Percentiles rank a stretch among this genome's conserved stretches.
These are phyloP conservation scores for Neofusicoccum parvum DNA, from an alignment of 2,329 filamentous ascomycete species.

Conservation along the genomic window DNA sequence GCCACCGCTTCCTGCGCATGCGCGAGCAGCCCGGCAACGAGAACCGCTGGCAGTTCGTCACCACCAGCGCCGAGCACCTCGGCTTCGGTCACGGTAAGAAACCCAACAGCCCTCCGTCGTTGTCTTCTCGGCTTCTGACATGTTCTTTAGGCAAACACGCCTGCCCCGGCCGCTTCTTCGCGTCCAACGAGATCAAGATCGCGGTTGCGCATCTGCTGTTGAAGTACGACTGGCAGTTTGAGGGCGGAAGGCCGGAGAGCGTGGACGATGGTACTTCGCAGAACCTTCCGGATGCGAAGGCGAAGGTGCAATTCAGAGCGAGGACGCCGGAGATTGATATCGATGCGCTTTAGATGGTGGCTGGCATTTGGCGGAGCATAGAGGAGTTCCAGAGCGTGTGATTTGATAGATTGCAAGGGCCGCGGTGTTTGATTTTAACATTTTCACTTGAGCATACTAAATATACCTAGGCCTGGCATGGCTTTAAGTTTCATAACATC, in stretches of 20 bases:
- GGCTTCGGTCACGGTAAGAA: slow-evolving; percentile 25
- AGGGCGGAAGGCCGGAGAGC: neutral
- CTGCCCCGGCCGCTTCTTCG: slow-evolving; percentile 25
- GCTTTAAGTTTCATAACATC: too few relatives aligned
- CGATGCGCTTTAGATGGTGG: neutral
- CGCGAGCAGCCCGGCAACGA: slow-evolving; percentile 21
- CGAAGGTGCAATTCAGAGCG: neutral
- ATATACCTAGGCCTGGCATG: too few relatives aligned
- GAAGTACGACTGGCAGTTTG: slow-evolving; percentile 22
- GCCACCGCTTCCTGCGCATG: slow-evolving; percentile 24
- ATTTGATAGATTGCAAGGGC: too few relatives aligned
- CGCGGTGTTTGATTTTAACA: too few relatives aligned
- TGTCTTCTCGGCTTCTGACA: too few relatives aligned
- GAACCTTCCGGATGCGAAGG: neutral
- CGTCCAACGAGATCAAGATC: slow-evolving; percentile 24
- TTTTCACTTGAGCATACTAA: too few relatives aligned
- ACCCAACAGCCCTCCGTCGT: too few relatives aligned
- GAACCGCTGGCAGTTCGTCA: slow-evolving; percentile 23
- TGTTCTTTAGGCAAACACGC: slow-evolving; percentile 5
- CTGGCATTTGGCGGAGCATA: too few relatives aligned
- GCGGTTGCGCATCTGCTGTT: slow-evolving; percentile 23
- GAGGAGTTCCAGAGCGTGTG: too few relatives aligned
- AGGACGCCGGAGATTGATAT: neutral
- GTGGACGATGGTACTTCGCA: neutral
- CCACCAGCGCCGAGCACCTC: slow-evolving; percentile 25